These are phyloP conservation scores for Sporothrix schenckii DNA, from an alignment of 2,329 filamentous ascomycete genomes.

Conservation along the genomic window DNA sequence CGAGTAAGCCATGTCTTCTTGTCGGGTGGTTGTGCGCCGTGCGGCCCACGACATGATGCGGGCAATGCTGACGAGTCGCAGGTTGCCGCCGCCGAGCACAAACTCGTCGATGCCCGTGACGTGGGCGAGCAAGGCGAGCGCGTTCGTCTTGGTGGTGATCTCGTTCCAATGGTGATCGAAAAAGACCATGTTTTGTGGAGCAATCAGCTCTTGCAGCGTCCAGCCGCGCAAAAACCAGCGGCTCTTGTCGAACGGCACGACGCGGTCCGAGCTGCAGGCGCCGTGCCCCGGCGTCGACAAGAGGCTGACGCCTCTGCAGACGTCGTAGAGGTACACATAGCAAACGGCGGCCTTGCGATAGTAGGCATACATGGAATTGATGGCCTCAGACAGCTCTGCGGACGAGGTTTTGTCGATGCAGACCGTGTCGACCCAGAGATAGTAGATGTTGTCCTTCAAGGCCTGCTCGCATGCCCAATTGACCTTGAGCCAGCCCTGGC, in stretches of 20 bases:
- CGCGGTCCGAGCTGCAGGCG: neutral
- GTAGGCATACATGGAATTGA: constrained; percentile 37
- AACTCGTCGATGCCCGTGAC: constrained; percentile 37
- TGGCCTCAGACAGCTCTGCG: constrained; percentile 35
- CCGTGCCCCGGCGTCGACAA: neutral
- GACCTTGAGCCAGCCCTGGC: constrained; percentile 31
- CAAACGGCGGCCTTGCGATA: constrained; percentile 32
- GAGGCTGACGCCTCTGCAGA: neutral
- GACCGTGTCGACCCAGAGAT: constrained; percentile 37
- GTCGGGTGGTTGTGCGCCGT: constrained; percentile 29
- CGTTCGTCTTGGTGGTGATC: constrained; percentile 38
- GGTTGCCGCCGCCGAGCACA: constrained; percentile 29
- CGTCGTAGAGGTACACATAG: constrained; percentile 32
- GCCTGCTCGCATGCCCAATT: constrained; percentile 12
- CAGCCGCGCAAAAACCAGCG: constrained; percentile 51
- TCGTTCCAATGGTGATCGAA: constrained; percentile 40
- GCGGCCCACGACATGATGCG: constrained; percentile 36
- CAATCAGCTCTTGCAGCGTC: constrained; percentile 70
- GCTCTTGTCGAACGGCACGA: constrained; percentile 25
- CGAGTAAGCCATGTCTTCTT: constrained; percentile 37
- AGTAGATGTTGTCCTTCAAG: neutral
- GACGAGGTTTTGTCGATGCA: constrained; percentile 36
- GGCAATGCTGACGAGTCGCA: constrained; percentile 32
- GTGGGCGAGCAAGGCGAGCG: constrained; percentile 30
- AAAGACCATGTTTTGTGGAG: constrained; percentile 41